A percentile compares a stretch with the other conserved stretches of the same genome.
These are phyloP conservation scores for Puccinia coronata DNA, from an alignment of 1,284 basidiomycete species.

Conservation along the genomic window DNA sequence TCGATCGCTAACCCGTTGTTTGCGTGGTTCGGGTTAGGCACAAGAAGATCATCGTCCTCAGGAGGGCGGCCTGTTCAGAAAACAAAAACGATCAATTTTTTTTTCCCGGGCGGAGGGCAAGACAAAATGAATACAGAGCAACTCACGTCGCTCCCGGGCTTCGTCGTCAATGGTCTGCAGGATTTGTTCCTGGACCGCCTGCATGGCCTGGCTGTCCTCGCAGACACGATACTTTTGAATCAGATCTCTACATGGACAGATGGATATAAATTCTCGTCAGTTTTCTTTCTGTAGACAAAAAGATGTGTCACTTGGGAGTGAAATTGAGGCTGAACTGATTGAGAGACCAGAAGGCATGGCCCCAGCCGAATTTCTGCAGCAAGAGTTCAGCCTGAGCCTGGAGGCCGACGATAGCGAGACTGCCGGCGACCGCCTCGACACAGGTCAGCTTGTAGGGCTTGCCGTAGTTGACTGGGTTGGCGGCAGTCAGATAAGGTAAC, in stretches of 20 bases:
- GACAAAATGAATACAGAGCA: too few relatives aligned
- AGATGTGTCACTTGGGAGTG: conserved; percentile 81
- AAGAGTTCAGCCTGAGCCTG: conserved; percentile 74
- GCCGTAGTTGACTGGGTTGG: conserved; percentile 92
- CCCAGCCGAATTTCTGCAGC: conserved; percentile 52
- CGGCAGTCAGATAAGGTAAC: conserved; percentile 83
- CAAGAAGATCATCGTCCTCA: conserved; percentile 64
- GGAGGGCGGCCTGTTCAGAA: conserved; percentile 55
- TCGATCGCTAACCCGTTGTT: background rate
- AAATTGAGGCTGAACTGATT: conserved; percentile 19
- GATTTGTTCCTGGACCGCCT: conserved; percentile 26
- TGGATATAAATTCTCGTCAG: background rate
- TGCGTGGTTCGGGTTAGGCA: conserved; percentile 66
- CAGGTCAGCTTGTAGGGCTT: conserved; percentile 82
- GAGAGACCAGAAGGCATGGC: conserved; percentile 14
- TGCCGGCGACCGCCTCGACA: conserved; percentile 87
- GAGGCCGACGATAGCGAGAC: conserved; percentile 87
- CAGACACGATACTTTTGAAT: conserved; percentile 30
- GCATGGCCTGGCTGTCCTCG: conserved; percentile 24
- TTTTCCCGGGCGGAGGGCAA: background rate
- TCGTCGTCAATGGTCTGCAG: conserved; percentile 25
- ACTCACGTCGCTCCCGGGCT: conserved; percentile 34
- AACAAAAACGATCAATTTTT: background rate
- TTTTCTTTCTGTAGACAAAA: too few relatives aligned
- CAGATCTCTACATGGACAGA: conserved; percentile 19